phyloP scores from a whole-genome alignment of 805 yeast species.

The Suhomyces canberraensis region DNA sequence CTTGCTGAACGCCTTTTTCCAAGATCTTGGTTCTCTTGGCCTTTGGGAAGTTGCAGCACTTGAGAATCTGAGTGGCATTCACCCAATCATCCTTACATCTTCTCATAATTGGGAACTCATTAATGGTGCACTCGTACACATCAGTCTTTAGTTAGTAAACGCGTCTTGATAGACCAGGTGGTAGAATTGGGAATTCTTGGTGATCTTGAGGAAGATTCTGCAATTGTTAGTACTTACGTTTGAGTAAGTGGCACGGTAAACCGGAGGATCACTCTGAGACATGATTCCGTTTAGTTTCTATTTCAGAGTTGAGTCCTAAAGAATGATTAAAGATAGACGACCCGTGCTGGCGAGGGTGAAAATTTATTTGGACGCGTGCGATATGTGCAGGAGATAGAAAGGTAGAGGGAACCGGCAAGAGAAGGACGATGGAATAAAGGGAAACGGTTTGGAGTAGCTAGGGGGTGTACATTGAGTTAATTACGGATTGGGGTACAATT shows the following conservation, averaged over 20 bases:
- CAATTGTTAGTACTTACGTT: conserved; percentile 30
- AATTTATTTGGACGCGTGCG: conserved; percentile 5
- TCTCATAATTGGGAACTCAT: conserved; percentile 81
- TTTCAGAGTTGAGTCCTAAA: neutral
- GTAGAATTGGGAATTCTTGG: neutral
- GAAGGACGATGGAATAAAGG: too few relatives aligned
- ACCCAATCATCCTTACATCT: conserved; percentile 92
- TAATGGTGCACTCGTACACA: conserved; percentile 71
- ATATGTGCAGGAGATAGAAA: conserved; percentile 5
- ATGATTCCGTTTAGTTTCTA: conserved; percentile 9
- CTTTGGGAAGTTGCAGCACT: conserved; percentile 91
- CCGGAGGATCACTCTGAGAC: conserved; percentile 35
- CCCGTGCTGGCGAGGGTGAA: conserved; percentile 2
- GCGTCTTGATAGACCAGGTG: conserved; percentile 2
- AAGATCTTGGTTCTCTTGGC: conserved; percentile 89
- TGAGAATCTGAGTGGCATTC: conserved; percentile 92
- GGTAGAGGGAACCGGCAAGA: too few relatives aligned
- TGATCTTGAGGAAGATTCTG: neutral
- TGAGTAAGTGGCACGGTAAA: conserved; percentile 45
- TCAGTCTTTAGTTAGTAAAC: conserved; percentile 31
- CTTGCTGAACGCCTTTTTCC: conserved; percentile 90
- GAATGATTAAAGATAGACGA: conserved; percentile 1
- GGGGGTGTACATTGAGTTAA: too few relatives aligned
- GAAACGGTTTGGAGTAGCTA: too few relatives aligned
- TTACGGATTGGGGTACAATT: too few relatives aligned